Base-by-base conservation (phyloP, 257 asterid genomes). In the Solanum chmielewskii region DNA sequence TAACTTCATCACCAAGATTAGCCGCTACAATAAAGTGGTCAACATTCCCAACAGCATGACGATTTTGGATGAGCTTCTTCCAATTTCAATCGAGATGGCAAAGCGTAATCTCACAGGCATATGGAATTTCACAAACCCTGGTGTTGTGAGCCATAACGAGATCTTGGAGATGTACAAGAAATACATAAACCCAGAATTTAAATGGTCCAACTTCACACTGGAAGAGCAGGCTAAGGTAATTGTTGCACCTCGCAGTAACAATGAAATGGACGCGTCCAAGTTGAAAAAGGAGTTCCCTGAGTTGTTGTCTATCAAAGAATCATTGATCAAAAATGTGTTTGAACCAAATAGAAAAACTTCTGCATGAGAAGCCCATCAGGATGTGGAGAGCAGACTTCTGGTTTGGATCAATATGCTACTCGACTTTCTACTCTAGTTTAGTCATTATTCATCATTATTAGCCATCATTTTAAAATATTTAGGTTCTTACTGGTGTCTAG, bases 31-130 rank as follows among this genome's bases (percentile, higher is more conserved):
- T 83, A 97, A 94, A 91, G 98, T 97, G 88, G 99, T 97, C 9
- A 94, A 97, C 87, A 97, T 97, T 89, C 99, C 99, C 90, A 97
- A 97, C 95, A 97, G 99, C 92, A 97, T 97, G 98, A 97, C 99
- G 1, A 87, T 97, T 90, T 92, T 97, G 94, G 99, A 96, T 39
- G 99, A 96, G 93, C 98, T 96, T 76, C 97, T 96, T 82, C 99
- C 98, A 5, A 96, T 96, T 86, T 94, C 99, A 7, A 94, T 96
- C 42, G 98, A 96, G 96, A 96, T 96, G 99, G 99, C 98, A 35
- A 96, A 96, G 86, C 88, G 99, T 70, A 95, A 96, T 88, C 96
- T 96, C 4, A 93, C 91, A 91, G 99, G 99, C 89, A 95, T 96
- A 85, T 96, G 96, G 96, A 96, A 96, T 92, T 96, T 95, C 93